Evolutionary conservation across 495 filamentous ascomycete genomes (phyloP).

Genomic region (Pseudoneurospora amorphoporcata): DNA sequence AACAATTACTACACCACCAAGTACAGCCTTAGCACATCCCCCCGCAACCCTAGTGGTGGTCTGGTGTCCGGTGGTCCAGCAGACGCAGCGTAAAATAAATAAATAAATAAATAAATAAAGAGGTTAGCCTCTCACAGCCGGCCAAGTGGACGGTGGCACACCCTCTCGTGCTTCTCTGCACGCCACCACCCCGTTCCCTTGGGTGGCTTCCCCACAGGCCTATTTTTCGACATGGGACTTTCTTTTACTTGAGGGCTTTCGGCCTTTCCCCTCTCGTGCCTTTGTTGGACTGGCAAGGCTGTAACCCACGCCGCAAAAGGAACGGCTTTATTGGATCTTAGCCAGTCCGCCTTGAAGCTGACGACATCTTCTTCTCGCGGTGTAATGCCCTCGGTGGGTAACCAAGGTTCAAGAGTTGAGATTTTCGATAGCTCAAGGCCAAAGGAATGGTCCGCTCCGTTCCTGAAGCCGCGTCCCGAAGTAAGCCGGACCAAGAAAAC

Average conservation of each 20-base stretch:
- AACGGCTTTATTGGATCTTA: background rate
- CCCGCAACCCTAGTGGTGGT: background rate
- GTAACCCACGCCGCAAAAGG: background rate
- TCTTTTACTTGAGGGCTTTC: background rate
- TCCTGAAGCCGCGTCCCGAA: background rate
- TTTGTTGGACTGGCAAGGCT: background rate
- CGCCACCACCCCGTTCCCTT: slow-evolving; percentile 10
- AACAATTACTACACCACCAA: background rate
- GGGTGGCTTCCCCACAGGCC: slow-evolving; percentile 4
- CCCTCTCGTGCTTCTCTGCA: background rate
- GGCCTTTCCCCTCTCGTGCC: background rate
- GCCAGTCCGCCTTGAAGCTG: background rate
- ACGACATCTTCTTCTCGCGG: slow-evolving; percentile 1
- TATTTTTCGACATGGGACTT: background rate
- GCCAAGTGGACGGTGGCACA: slow-evolving; percentile 21
- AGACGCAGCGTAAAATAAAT: background rate
- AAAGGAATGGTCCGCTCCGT: background rate
- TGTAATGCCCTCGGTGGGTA: background rate
- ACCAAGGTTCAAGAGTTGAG: background rate
- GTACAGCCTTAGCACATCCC: background rate
- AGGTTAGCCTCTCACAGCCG: slow-evolving; percentile 23
- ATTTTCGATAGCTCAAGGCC: background rate
- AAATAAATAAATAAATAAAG: background rate
- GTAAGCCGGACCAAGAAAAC: background rate
- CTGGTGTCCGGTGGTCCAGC: slow-evolving; percentile 6